Conservation (phyloP, 2,329 filamentous ascomycete species). For the Aspergillus neotritici region DNA sequence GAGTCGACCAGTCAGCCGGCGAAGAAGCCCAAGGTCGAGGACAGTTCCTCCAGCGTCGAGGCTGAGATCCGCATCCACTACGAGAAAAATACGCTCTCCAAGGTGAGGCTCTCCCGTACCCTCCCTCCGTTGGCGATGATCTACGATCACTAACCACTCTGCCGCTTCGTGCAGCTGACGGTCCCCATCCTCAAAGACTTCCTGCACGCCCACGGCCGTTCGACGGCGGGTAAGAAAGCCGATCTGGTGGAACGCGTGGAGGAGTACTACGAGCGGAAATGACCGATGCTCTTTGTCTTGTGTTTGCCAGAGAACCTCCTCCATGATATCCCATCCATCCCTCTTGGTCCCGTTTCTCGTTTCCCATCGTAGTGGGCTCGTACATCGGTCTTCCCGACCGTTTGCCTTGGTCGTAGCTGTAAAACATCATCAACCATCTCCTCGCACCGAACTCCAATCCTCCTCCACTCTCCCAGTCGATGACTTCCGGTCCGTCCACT, state of each 20-base stretch:
- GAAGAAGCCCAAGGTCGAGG: constrained; percentile 45
- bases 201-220: constrained; percentile 39
- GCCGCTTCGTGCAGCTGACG: constrained; percentile 34
- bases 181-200: constrained; percentile 45
- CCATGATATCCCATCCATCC: too few relatives aligned
- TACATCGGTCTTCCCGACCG: too few relatives aligned
- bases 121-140: not conserved
- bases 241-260: constrained; percentile 49
- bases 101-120: constrained; percentile 21
- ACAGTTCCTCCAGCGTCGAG: constrained; percentile 20
- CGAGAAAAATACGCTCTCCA: constrained; percentile 40
- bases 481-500: too few relatives aligned
- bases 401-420: too few relatives aligned
- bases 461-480: too few relatives aligned
- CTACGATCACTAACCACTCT: constrained; percentile 4
- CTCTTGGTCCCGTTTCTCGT: too few relatives aligned
- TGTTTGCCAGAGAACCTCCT: too few relatives aligned
- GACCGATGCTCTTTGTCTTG: not conserved
- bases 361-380: too few relatives aligned
- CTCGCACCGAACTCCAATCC: too few relatives aligned
- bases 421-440: too few relatives aligned
- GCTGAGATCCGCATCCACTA: constrained; percentile 38
- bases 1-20: constrained; percentile 25
- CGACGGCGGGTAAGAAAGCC: constrained; percentile 44
- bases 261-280: constrained; percentile 43